phyloP scores from a whole-genome alignment of 805 yeast species.

The Crinitomyces ghanaensis region DNA sequence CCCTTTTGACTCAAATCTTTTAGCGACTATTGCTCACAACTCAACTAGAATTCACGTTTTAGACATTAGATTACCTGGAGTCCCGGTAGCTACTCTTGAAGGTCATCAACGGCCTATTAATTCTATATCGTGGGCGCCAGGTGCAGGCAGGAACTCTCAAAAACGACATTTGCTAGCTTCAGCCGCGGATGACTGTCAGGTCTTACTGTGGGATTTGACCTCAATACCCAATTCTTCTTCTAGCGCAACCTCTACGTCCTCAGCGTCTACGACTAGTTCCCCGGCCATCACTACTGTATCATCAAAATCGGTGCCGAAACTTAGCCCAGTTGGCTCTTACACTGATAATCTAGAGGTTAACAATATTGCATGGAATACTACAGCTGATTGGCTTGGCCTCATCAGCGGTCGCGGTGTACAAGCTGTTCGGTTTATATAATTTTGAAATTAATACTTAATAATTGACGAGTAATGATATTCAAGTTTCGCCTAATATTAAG shows the following conservation, averaged over 20 bases:
- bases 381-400: slow-evolving; percentile 75
- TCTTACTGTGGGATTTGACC: slow-evolving; percentile 48
- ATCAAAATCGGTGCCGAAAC: slow-evolving; percentile 10
- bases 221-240: neutral
- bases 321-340: slow-evolving; percentile 31
- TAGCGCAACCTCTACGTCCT: neutral
- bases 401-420: slow-evolving; percentile 61
- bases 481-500: no score
- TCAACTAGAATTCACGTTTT: slow-evolving; percentile 55
- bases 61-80: slow-evolving; percentile 82
- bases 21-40: slow-evolving; percentile 72
- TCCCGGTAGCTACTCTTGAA: slow-evolving; percentile 58
- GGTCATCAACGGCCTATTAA: slow-evolving; percentile 64
- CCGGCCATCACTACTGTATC: slow-evolving; percentile 4
- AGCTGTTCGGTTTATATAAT: slow-evolving; percentile 36
- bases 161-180: slow-evolving; percentile 51
- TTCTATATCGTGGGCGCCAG: slow-evolving; percentile 75
- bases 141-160: slow-evolving; percentile 3
- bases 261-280: neutral
- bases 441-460: no score
- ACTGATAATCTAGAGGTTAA: slow-evolving; percentile 64
- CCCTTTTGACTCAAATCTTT: slow-evolving; percentile 65
- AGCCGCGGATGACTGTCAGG: slow-evolving; percentile 54
- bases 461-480: no score
- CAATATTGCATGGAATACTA: slow-evolving; percentile 58